Evolutionary conservation across 2,329 filamentous ascomycete species (phyloP), one percentile per base, ranked within the genome.

Genomic region (Xylariaceae sp.): DNA sequence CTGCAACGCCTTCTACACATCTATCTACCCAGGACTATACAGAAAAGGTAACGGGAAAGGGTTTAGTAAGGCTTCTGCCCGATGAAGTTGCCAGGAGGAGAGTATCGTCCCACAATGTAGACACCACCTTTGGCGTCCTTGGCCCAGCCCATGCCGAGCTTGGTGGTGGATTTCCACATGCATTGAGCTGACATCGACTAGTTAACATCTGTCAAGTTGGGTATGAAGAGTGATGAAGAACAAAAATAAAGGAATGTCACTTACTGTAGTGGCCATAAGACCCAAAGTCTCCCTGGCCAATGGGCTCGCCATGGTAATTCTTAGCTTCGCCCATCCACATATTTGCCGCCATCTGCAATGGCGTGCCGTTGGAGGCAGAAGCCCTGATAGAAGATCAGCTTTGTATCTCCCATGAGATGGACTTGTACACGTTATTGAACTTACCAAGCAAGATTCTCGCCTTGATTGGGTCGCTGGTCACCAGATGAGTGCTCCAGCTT

Each of bases 381-480:
- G 50, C 43, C 53, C 60, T 62, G 13, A 7, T 16, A 36, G 12
- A 7, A 7, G 7, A 7, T 28, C 7, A 28, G 22, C 2, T 53
- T 6, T 53, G 50, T 46, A 5, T 14, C 18, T 17, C 12, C 7
- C 18, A 12, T 14, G 19, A 16, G 16, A 14, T 39, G 17, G 5
- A 40, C 11, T 14, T 54, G 51, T 14, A 49, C 36, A 31, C 28
- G 46, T 22, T 34, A 39, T 50, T 48, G 45, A 13, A 50, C 54
- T 54, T 57, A 63, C 62, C 54, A 62, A 57, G 64, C 68, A 16
- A 72, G 63, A 49, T 72, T 72, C 56, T 71, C 69, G n/a, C 66
- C 69, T 51, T 67, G 59, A 43, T 58, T 56, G 12, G 65, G 63
- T 12, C 65, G 60, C 41, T 61, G 55, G 36, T 60, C 56, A 16